Percentiles rank a stretch among this genome's conserved stretches.
Conservation (phyloP, 805 yeast species). For the Hanseniaspora hatyaiensis region DNA sequence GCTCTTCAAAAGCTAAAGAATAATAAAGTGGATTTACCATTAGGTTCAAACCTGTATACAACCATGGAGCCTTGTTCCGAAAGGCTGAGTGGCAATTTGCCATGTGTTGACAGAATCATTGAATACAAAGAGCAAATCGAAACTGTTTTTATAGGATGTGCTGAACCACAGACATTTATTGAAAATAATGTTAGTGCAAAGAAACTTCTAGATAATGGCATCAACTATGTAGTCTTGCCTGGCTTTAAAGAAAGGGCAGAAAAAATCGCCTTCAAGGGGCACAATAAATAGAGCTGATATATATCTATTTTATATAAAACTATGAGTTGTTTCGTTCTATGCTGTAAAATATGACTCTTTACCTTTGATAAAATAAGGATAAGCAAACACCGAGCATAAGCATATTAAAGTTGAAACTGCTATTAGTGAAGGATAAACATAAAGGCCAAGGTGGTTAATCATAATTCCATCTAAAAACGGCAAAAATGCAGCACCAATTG, state of each 20-base stretch:
- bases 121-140: slow-evolving; percentile 38
- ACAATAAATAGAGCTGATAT: slow-evolving; percentile 28
- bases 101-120: slow-evolving; percentile 75
- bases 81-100: slow-evolving; percentile 77
- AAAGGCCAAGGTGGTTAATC: slow-evolving; percentile 1
- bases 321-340: too few relatives aligned
- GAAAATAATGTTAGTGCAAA: slow-evolving; percentile 53
- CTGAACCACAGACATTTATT: slow-evolving; percentile 86
- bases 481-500: slow-evolving; percentile 12
- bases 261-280: slow-evolving; percentile 64
- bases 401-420: background rate
- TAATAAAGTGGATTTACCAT: slow-evolving; percentile 41
- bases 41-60: slow-evolving; percentile 73
- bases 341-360: background rate
- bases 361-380: slow-evolving; percentile 1
- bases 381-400: background rate
- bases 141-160: slow-evolving; percentile 80
- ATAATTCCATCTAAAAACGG: slow-evolving; percentile 11
- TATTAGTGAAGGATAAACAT: background rate
- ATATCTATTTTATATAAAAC: background rate
- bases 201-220: slow-evolving; percentile 43
- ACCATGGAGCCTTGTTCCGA: slow-evolving; percentile 96
- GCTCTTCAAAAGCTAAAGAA: slow-evolving; percentile 65
- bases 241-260: slow-evolving; percentile 69
- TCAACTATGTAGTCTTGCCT: slow-evolving; percentile 67